Base-by-base conservation (phyloP, 257 asterid genomes). In the Nicotiana benthamiana region DNA sequence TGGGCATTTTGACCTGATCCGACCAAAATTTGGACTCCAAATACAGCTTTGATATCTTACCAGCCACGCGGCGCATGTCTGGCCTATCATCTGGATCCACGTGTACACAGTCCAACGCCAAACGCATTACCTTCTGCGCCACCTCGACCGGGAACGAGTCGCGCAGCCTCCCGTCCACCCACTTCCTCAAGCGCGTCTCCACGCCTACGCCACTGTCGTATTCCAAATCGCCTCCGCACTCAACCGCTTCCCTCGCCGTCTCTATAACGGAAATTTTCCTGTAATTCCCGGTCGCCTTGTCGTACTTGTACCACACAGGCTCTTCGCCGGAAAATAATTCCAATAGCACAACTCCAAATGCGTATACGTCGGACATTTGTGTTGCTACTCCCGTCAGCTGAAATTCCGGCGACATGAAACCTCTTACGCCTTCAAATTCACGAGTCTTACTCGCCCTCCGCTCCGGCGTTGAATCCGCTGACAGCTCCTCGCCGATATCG, bases 331-430 rank as follows among this genome's bases (percentile, higher is more conserved):
- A 87, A 87, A 92, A 67, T 77, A 96, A 89, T 84, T 96, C 99
- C 68, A 96, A 85, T 20, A 96, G 82, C 77, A 96, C 94, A 17
- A 91, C 95, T 24, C 99, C 99, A 30, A 96, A 96, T 0, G 97
- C 97, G 85, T 87, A 96, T 62, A 96, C 97, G 56, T 96, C 99
- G 61, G 97, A 91, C 65, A 90, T 90, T 91, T 91, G 97, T n/a
- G 97, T 91, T 22, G 97, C 94, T 51, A 89, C 80, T 12, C 98
- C 99, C 20, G 89, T 88, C 36, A 83, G 56, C 80, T 88, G 90
- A 59, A 92, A 94, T 78, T 96, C 99, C 84, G 97, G 99, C 84
- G 98, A 90, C 96, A 96, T 96, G 88, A 94, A 96, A 5, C 97
- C 99, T 64, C 91, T 80, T 10, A 94, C 92, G 1, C 98, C 99